A percentile compares a stretch with the other conserved stretches of the same genome.
Conservation (phyloP, 192 early-diverging fungal species). For the Linnemannia elongata region DNA sequence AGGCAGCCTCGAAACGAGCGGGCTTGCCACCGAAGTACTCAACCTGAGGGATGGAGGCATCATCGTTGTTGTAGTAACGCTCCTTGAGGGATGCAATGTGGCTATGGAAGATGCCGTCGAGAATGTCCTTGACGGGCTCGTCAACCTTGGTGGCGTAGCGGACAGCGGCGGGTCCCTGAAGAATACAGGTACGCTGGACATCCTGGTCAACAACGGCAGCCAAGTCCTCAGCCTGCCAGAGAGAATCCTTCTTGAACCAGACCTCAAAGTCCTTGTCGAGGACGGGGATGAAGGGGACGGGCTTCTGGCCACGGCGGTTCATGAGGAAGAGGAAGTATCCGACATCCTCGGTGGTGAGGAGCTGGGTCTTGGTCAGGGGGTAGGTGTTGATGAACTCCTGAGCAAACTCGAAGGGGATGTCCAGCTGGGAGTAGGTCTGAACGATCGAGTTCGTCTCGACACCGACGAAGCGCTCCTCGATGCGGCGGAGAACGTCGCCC, state of each 20-base stretch:
- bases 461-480: conserved; percentile 90
- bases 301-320: conserved; percentile 86
- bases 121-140: conserved; percentile 90
- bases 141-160: conserved; percentile 78
- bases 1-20: conserved; percentile 37
- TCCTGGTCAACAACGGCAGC: conserved; percentile 89
- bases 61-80: conserved; percentile 76
- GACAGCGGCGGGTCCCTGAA: conserved; percentile 91
- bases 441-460: conserved; percentile 70
- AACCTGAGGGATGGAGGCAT: conserved; percentile 75
- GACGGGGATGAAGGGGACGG: conserved; percentile 89
- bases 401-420: conserved; percentile 75
- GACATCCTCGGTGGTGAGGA: conserved; percentile 87
- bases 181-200: conserved; percentile 84
- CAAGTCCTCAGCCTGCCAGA: conserved; percentile 92
- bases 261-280: conserved; percentile 91
- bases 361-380: conserved; percentile 77
- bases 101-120: conserved; percentile 85
- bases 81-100: conserved; percentile 83
- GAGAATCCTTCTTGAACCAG: conserved; percentile 91
- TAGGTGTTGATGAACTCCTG: conserved; percentile 78
- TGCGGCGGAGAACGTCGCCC: conserved; percentile 84
- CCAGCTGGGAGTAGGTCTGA: conserved; percentile 71
- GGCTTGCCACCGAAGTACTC: conserved; percentile 81
- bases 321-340: conserved; percentile 84